A percentile compares a stretch with the other conserved stretches of the same genome.
Evolutionary conservation across 2,329 filamentous ascomycete genomes (phyloP).

Genomic region (Hyphodiscus sp.): DNA sequence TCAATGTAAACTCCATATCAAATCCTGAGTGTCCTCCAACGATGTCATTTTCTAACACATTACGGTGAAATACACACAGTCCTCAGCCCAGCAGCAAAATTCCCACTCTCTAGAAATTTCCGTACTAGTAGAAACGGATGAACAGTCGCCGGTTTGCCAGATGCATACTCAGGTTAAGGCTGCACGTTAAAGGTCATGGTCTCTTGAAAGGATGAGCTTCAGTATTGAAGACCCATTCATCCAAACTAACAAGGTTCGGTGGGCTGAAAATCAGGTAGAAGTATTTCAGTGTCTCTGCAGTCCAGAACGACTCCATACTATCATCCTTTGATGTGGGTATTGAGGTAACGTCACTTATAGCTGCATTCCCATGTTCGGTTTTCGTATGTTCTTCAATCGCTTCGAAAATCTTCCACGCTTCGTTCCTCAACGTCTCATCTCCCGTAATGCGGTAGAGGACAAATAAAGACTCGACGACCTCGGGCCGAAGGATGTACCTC

Average conservation of each 20-base stretch:
- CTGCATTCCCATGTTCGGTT: slow-evolving; percentile 62
- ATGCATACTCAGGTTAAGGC: not conserved
- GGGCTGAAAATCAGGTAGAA: slow-evolving; percentile 78
- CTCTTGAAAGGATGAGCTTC: slow-evolving; percentile 33
- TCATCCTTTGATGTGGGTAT: slow-evolving; percentile 41
- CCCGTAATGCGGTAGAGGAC: slow-evolving; percentile 89
- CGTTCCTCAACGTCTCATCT: slow-evolving; percentile 66
- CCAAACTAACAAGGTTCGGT: slow-evolving; percentile 54
- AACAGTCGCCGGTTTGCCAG: too few species aligned
- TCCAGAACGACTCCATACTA: slow-evolving; percentile 84
- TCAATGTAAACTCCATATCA: too few species aligned
- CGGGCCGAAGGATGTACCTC: slow-evolving; percentile 57
- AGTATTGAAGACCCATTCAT: slow-evolving; percentile 56
- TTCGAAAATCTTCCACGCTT: slow-evolving; percentile 81
- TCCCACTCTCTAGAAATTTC: too few species aligned
- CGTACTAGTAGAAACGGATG: too few species aligned
- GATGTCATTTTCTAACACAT: too few species aligned
- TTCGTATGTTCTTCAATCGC: slow-evolving; percentile 60
- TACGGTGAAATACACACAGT: too few species aligned
- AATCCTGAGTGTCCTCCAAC: too few species aligned
- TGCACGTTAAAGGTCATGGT: slow-evolving; percentile 7
- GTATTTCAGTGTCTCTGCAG: slow-evolving; percentile 87
- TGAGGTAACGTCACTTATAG: slow-evolving; percentile 56
- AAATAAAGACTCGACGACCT: slow-evolving; percentile 84
- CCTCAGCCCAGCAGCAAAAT: too few species aligned